These are phyloP conservation scores for Apiotrichum sp. DNA, from an alignment of 1,284 basidiomycete species.

Conservation along the genomic window DNA sequence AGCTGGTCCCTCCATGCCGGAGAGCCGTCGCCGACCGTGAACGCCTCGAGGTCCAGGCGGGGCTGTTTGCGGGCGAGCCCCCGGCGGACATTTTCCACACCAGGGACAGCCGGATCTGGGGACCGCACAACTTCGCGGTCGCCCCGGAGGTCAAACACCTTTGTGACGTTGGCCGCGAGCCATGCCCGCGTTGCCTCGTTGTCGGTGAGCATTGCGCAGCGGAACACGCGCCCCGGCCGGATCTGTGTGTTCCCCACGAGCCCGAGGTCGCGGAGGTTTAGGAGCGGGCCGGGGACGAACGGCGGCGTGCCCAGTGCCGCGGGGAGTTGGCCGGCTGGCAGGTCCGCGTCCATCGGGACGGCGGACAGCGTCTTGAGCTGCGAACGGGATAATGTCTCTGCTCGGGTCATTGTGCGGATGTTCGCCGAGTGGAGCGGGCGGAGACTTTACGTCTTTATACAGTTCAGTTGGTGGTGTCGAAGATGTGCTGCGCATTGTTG, in stretches of 20 bases:
- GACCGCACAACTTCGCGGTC: not conserved
- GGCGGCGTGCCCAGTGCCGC: conserved; percentile 7
- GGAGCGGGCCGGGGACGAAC: conserved; percentile 6
- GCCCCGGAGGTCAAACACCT: conserved; percentile 12
- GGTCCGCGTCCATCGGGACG: not conserved
- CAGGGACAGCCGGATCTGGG: conserved; percentile 7
- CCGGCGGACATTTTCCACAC: conserved; percentile 5
- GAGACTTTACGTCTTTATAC: too few species aligned
- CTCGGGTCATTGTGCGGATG: not conserved
- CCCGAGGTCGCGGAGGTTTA: conserved; percentile 17
- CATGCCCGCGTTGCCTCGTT: conserved; percentile 1
- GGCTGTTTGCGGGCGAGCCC: not conserved
- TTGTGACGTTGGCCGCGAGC: conserved; percentile 4
- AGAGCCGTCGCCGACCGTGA: conserved; percentile 8
- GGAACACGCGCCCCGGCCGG: conserved; percentile 4
- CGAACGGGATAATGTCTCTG: not conserved
- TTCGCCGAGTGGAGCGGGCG: too few species aligned
- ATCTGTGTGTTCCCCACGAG: conserved; percentile 4
- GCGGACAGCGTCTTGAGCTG: not conserved
- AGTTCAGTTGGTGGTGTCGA: too few species aligned
- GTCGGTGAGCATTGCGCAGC: conserved; percentile 5
- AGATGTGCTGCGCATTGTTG: too few species aligned
- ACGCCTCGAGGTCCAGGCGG: conserved; percentile 2
- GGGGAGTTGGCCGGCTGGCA: not conserved
- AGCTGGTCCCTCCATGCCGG: conserved; percentile 9